Percentiles rank a stretch among this genome's conserved stretches.
phyloP scores from a whole-genome alignment of 495 filamentous ascomycete species.

The Aspergillus bertholletiae region DNA sequence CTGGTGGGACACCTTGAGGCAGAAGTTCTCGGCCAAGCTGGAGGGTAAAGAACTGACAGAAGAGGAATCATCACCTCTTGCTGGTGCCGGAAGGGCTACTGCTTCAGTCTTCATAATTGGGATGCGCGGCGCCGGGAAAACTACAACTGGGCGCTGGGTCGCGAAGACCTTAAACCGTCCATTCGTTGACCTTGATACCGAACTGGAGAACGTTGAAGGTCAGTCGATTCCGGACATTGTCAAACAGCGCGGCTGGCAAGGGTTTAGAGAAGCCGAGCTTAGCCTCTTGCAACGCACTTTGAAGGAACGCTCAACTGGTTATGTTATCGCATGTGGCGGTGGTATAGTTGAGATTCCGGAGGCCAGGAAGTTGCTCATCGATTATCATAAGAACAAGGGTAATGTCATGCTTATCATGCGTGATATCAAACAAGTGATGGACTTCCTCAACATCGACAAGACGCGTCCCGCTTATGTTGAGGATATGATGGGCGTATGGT shows the following conservation, averaged over 20 bases:
- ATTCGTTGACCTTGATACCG: slow-evolving; percentile 82
- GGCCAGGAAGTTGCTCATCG: slow-evolving; percentile 69
- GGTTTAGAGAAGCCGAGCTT: slow-evolving; percentile 79
- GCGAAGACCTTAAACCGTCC: slow-evolving; percentile 68
- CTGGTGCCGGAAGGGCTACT: slow-evolving; percentile 30
- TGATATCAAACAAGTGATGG: slow-evolving; percentile 83
- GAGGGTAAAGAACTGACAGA: slow-evolving; percentile 65
- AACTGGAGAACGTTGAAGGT: slow-evolving; percentile 69
- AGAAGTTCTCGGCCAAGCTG: slow-evolving; percentile 69
- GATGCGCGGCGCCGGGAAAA: slow-evolving; percentile 97
- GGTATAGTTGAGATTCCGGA: slow-evolving; percentile 87
- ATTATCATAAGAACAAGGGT: slow-evolving; percentile 78
- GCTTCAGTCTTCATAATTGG: slow-evolving; percentile 89
- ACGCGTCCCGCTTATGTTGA: slow-evolving; percentile 90
- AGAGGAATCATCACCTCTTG: slow-evolving; percentile 26
- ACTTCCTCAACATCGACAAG: slow-evolving; percentile 86
- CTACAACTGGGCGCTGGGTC: slow-evolving; percentile 85
- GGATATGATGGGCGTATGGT: slow-evolving; percentile 89
- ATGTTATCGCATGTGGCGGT: slow-evolving; percentile 91
- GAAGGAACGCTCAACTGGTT: slow-evolving; percentile 65
- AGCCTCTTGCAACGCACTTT: slow-evolving; percentile 67
- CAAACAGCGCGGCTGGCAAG: slow-evolving; percentile 75
- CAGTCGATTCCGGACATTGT: slow-evolving; percentile 85
- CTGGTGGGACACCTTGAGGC: slow-evolving; percentile 89
- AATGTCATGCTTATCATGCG: slow-evolving; percentile 85